phyloP scores from a whole-genome alignment of 331 rosid species.

The Dryas integrifolia region DNA sequence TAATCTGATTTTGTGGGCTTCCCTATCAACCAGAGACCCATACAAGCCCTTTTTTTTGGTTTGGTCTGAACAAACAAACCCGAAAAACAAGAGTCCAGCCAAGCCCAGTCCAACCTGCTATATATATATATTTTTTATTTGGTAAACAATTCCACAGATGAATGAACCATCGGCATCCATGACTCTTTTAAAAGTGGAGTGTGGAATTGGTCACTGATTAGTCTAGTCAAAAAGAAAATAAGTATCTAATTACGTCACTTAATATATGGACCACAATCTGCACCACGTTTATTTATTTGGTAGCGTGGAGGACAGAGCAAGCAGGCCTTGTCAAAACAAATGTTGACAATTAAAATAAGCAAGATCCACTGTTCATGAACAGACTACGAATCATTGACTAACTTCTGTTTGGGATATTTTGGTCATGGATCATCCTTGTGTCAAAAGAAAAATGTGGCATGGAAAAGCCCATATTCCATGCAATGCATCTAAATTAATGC shows the following conservation, averaged over 20 bases:
- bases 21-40: no score
- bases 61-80: no score
- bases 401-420: not conserved
- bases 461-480: not conserved
- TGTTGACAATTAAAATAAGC: not conserved
- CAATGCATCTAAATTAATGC: slow-evolving; percentile 10
- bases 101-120: no score
- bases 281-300: not conserved
- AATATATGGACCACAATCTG: not conserved
- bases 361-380: not conserved
- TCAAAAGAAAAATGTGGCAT: not conserved
- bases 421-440: not conserved
- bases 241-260: not conserved
- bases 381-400: not conserved
- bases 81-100: no score
- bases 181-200: no score
- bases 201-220: no score
- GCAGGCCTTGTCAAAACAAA: not conserved
- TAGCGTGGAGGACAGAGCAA: not conserved
- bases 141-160: no score
- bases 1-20: no score
- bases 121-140: no score
- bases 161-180: no score
- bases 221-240: not conserved
- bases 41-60: no score